phyloP scores from a whole-genome alignment of 2,329 filamentous ascomycete genomes.

The Fusarium kyushuense region DNA sequence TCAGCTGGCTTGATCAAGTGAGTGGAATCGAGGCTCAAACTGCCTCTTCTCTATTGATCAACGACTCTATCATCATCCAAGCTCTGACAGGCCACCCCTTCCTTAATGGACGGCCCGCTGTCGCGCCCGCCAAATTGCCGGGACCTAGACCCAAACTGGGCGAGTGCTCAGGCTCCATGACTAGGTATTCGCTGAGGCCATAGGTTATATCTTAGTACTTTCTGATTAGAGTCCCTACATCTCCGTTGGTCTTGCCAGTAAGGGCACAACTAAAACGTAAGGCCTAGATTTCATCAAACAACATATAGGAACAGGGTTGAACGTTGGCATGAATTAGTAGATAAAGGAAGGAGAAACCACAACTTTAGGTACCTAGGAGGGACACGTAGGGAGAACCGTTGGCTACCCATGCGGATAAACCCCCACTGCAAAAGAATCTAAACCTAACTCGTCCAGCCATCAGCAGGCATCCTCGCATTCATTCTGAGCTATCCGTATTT shows the following conservation, averaged over 20 bases:
- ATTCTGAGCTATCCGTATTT: slow-evolving; percentile 10
- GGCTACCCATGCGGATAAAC: not conserved
- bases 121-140: slow-evolving; percentile 14
- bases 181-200: not conserved
- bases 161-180: not conserved
- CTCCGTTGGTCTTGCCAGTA: not conserved
- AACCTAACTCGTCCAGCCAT: slow-evolving; percentile 2
- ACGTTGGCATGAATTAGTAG: not conserved
- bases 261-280: not conserved
- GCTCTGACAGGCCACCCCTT: slow-evolving; percentile 24
- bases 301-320: not conserved
- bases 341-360: no score
- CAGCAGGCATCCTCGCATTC: slow-evolving; percentile 4
- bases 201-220: not conserved
- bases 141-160: slow-evolving; percentile 32
- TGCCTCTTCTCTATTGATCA: not conserved
- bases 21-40: not conserved
- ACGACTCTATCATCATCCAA: not conserved
- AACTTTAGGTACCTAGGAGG: no score
- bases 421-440: slow-evolving; percentile 10
- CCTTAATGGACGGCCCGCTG: slow-evolving; percentile 19
- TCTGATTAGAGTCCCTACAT: not conserved
- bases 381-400: not conserved
- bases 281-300: not conserved
- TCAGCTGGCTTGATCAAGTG: not conserved